Base-by-base conservation (phyloP, 1,284 basidiomycete genomes). In the Xerocomus amazonicus region DNA sequence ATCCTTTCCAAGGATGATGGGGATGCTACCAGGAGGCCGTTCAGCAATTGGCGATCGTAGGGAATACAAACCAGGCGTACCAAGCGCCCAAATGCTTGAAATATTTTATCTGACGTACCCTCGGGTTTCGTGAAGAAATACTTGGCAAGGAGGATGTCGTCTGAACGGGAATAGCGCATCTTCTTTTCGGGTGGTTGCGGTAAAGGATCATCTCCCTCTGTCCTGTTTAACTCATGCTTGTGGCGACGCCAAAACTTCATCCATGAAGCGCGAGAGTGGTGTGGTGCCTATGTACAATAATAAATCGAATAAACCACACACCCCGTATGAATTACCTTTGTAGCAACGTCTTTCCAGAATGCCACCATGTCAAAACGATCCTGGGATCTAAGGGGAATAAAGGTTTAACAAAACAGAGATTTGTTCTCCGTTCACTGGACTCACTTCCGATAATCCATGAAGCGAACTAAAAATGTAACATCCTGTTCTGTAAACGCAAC, bases 1-100 rank as follows among this genome's bases (percentile, higher is more conserved):
- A 91, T 19, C 88, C 88, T 65, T 91, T 91, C 88, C 88, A 91
- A 1, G 88, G 88, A 71, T 91, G 88, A 64, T 90, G 87, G 6
- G 88, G 79, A 67, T 90, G 76, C 87, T 90, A 57, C 19, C 32
- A 47, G 9, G 42, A 46, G 34, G 14, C n/a, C 8, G 37, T 32
- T 54, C 44, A 47, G 12, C 39, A 6, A 42, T n/a, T 8, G 2
- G 8, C 3, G 4, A 14, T 42, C 34, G 10, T 9, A 42, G n/a
- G 36, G 16, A 13, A 37, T 46, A 45, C 23, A 49, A 54, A 45
- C 4, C 48, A 40, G 53, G 51, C 79, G 54, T 52, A 88, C 87
- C 69, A 73, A 51, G 53, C 82, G 75, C 13, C 79, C 87, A 64
- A 90, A 90, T 0, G 74, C 74, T 60, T 90, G 88, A 60, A 90